Evolutionary conservation across 2,329 filamentous ascomycete species (phyloP), one percentile per base, ranked within the genome.

Genomic region (Fusarium praegraminearum): DNA sequence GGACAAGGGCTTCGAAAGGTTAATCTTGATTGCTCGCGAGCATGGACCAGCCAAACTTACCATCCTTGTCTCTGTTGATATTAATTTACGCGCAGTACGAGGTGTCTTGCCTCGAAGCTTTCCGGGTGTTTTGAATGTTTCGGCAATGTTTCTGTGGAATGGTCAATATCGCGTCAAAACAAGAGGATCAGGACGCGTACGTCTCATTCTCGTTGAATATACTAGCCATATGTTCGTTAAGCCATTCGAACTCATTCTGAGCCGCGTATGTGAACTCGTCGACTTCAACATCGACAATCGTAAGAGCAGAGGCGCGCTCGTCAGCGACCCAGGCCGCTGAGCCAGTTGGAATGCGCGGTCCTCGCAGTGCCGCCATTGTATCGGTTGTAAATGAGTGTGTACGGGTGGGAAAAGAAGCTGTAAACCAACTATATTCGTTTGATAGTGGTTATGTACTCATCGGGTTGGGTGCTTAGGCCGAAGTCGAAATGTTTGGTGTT

Each of bases 171-270:
- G 56, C 47, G 43, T 52, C 24, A 44, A 40, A 51, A 43, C 22
- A 47, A 30, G 28, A 45, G 40, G 49, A 40, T 41, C 41, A 53
- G 13, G 28, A 67, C 67, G 54, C 77, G 76, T 88, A 98, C 96
- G 94, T 88, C 81, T 94, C 89, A 76, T 94, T 92, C 74, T 91
- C 90, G 75, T 90, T 91, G 78, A 98, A 97, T 76, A 99, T 93
- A 69, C 97, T 93, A 51, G 89, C 89, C 95, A 99, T 98, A 80
- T 99, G 96, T 82, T 98, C 96, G 77, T 99, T 98, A 74, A 99
- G 85, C 96, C 96, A 99, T 78, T 98, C 94, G 76, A 98, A 84
- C 79, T 99, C 96, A 81, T 98, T 97, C 62, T 93, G 89, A 67
- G 93, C 94, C 32, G 94, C 93, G 81, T 93, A 98, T 44, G 92